Percentiles rank a stretch among this genome's conserved stretches.
Evolutionary conservation across 2,329 filamentous ascomycete genomes (phyloP).

Genomic region (Periconia sp.): DNA sequence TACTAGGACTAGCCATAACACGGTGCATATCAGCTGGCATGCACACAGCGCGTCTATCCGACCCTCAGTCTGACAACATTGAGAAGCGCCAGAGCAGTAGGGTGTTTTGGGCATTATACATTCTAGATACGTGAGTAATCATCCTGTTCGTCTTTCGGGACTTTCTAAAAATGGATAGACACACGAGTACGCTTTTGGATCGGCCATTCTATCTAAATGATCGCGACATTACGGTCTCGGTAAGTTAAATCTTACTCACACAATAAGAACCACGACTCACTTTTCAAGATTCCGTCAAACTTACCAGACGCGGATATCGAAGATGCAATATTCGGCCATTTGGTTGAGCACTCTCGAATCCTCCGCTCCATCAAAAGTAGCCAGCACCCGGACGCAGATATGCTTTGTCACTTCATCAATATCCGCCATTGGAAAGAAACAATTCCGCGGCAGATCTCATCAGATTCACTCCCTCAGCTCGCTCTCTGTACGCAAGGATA

Average conservation of each 20-base stretch:
- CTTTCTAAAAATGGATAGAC: not conserved
- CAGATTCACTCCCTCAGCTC: too few relatives aligned
- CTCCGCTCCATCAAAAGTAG: slow-evolving; percentile 5
- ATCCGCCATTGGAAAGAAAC: slow-evolving; percentile 13
- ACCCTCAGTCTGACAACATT: slow-evolving; percentile 5
- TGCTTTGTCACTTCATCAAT: slow-evolving; percentile 10
- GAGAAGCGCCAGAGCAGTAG: slow-evolving; percentile 5
- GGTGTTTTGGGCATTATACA: slow-evolving; percentile 14
- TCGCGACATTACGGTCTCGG: slow-evolving; percentile 9
- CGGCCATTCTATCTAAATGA: slow-evolving; percentile 14
- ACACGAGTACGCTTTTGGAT: slow-evolving; percentile 14
- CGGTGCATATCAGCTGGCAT: slow-evolving; percentile 17
- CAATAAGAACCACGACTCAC: too few relatives aligned
- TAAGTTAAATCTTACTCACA: not conserved
- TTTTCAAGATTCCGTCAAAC: too few relatives aligned
- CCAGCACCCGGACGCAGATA: not conserved
- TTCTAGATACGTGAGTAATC: slow-evolving; percentile 13
- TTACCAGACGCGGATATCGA: not conserved
- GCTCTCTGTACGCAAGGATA: slow-evolving; percentile 2
- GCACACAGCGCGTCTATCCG: slow-evolving; percentile 12
- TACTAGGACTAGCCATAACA: slow-evolving; percentile 16
- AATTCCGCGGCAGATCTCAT: not conserved
- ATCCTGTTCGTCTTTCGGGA: too few relatives aligned
- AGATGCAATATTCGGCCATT: not conserved
- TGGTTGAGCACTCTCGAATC: slow-evolving; percentile 11